Base-by-base conservation (phyloP, 2,329 filamentous ascomycete genomes). In the Sarocladiaceae sp. region DNA sequence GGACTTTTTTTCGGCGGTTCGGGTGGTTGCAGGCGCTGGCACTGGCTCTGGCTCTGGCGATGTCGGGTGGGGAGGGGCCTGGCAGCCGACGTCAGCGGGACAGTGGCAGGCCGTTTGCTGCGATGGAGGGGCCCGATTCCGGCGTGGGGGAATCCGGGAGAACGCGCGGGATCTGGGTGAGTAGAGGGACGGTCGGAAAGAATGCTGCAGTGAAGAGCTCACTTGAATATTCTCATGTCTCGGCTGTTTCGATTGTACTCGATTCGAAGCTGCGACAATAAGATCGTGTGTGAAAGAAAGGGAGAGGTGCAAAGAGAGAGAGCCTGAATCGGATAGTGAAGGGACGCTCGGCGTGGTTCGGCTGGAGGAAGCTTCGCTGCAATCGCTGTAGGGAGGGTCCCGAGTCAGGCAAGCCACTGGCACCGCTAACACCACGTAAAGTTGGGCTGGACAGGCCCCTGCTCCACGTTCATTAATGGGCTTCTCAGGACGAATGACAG, bases 71-170 rank as follows among this genome's bases (percentile, higher is more conserved):
- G 26, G 24, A 27, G 18, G 18, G 3, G 7, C n/a, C 39, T 6
- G 10, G 39, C 40, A 43, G 27, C 40, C 40, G 40, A 43, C 40
- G 40, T 43, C 40, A 43, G 40, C 40, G 40, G 40, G 27, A 9
- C 40, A 43, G 40, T 7, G 33, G 27, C 5, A 9, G 37, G 26
- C 26, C 7, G 26, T 9, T n/a, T 12, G 15, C 4, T 16, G 37
- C 4, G 16, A 6, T n/a, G 19, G 37, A 24, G 12, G 16, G 6
- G 23, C 26, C 40, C 40, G 40, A 43, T 43, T 43, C 40, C 40
- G 40, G 40, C 26, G 37, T 41, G 37, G 37, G 37, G 37, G 37
- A 29, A n/a, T n/a, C n/a, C n/a, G n/a, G 37, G 34, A 20, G 23
- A 13, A 41, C 37, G 18, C 23, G 29, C 23, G n/a, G n/a, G n/a